These are phyloP conservation scores for Marasmius oreades DNA, from an alignment of 1,284 basidiomycete species.

Conservation along the genomic window DNA sequence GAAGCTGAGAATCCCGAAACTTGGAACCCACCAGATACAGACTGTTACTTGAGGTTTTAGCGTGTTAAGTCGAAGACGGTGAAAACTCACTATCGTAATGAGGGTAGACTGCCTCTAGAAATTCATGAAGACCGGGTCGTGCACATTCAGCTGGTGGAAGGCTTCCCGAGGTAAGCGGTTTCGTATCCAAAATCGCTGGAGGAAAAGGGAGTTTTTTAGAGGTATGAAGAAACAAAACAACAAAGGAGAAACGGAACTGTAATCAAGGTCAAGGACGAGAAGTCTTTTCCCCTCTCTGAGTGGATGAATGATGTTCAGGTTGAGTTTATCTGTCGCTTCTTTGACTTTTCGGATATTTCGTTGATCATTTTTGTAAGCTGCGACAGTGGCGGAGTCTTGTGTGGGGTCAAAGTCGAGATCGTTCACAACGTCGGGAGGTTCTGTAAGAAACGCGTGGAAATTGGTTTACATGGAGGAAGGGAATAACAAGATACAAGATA, in stretches of 20 bases:
- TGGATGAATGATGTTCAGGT: slow-evolving; percentile 73
- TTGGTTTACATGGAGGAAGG: neutral
- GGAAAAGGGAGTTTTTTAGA: slow-evolving; percentile 6
- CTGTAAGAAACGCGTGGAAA: slow-evolving; percentile 36
- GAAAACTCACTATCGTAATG: slow-evolving; percentile 64
- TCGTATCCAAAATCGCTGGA: slow-evolving; percentile 79
- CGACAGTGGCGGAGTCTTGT: slow-evolving; percentile 52
- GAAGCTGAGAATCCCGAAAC: neutral
- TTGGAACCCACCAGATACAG: slow-evolving; percentile 63
- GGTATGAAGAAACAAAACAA: neutral
- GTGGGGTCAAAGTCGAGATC: slow-evolving; percentile 80
- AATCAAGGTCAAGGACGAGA: slow-evolving; percentile 87
- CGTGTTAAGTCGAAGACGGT: neutral
- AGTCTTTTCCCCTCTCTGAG: slow-evolving; percentile 75
- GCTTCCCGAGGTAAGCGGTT: slow-evolving; percentile 73
- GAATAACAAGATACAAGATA: slow-evolving; percentile 6
- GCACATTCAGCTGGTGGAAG: slow-evolving; percentile 79
- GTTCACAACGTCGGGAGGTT: slow-evolving; percentile 73
- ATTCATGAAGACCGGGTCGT: slow-evolving; percentile 80
- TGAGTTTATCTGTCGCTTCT: slow-evolving; percentile 64
- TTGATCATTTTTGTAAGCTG: slow-evolving; percentile 64
- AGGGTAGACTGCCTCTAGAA: slow-evolving; percentile 75
- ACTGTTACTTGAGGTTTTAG: slow-evolving; percentile 32
- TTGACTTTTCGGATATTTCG: slow-evolving; percentile 77
- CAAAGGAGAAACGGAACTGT: slow-evolving; percentile 48